Evolutionary conservation across 2,329 filamentous ascomycete species (phyloP).

Genomic region (Hymenoscyphus albidus): DNA sequence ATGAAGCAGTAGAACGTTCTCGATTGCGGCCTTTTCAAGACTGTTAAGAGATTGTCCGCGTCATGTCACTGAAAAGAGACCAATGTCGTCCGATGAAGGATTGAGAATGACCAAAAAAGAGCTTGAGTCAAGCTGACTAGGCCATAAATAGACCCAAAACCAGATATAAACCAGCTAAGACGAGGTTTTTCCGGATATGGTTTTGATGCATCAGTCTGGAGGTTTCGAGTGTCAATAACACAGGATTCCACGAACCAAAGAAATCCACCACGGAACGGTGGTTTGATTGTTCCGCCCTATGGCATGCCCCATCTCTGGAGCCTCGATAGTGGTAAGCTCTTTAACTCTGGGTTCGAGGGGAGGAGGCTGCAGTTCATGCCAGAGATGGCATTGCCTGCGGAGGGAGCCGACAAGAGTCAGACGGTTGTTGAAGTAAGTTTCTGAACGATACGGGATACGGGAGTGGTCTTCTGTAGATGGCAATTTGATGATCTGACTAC

Average conservation of each 20-base stretch:
- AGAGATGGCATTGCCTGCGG: neutral
- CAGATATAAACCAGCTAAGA: constrained; percentile 6
- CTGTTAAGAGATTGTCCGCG: neutral
- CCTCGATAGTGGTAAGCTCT: neutral
- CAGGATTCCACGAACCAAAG: constrained; percentile 4
- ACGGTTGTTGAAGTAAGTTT: neutral
- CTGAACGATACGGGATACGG: neutral
- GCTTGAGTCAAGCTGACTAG: neutral
- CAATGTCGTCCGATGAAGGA: neutral
- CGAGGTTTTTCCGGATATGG: constrained; percentile 4
- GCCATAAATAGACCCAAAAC: constrained; percentile 9
- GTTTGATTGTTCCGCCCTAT: constrained; percentile 2
- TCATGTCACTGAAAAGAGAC: neutral
- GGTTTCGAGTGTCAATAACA: neutral
- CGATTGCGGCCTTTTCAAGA: neutral
- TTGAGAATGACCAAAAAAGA: neutral
- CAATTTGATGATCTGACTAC: neutral
- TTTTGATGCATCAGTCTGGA: neutral
- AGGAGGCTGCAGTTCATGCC: neutral
- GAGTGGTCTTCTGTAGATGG: neutral
- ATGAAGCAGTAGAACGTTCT: neutral
- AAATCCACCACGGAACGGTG: neutral
- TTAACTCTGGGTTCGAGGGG: neutral
- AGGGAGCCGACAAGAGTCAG: neutral
- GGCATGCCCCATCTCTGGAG: neutral